Conservation (phyloP, 495 filamentous ascomycete genomes). For the Neurospora cerealis region DNA sequence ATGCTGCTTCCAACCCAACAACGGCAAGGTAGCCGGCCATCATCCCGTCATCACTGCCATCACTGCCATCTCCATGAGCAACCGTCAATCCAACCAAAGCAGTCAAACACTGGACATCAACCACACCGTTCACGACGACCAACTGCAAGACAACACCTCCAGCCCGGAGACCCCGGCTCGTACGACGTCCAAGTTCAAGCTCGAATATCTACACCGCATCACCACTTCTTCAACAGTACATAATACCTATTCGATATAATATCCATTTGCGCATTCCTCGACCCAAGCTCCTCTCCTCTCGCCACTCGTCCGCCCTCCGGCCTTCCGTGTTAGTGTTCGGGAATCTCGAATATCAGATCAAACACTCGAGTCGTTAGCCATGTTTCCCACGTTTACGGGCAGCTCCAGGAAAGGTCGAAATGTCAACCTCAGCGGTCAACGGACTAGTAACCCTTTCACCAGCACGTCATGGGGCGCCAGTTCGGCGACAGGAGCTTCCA, state of each 20-base stretch:
- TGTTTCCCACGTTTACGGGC: conserved; percentile 90
- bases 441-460: conserved; percentile 62
- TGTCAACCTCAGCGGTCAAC: conserved; percentile 86
- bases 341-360: not conserved
- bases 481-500: conserved; percentile 49
- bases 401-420: conserved; percentile 75
- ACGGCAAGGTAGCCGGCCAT: not conserved
- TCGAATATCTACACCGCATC: not conserved
- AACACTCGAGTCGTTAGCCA: conserved; percentile 21
- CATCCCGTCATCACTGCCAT: not conserved
- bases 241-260: not conserved
- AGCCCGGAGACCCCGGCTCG: not conserved
- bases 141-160: not conserved
- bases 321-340: not conserved
- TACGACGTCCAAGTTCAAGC: not conserved
- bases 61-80: not conserved
- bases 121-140: not conserved
- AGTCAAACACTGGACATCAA: not conserved
- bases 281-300: not conserved
- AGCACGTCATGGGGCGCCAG: conserved; percentile 36
- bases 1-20: not conserved
- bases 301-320: not conserved
- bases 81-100: not conserved
- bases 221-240: not conserved
- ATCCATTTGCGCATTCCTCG: not conserved